A percentile compares a stretch with the other conserved stretches of the same genome.
These are phyloP conservation scores for Boletus rubescentipes DNA, from an alignment of 768 basidiomycete species.

Conservation along the genomic window DNA sequence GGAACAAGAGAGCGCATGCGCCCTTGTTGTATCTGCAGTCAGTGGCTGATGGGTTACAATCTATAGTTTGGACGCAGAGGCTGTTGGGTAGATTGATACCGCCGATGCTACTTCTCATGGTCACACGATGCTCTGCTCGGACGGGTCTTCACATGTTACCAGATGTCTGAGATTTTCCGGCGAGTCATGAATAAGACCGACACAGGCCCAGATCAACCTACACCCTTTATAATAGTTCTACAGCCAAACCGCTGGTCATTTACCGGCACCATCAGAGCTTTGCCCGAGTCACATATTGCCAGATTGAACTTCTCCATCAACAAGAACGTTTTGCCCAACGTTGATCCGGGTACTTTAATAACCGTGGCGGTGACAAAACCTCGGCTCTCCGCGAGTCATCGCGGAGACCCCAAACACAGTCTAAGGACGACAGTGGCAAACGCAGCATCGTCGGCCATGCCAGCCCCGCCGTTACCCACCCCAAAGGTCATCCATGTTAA, in stretches of 20 bases:
- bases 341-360: neutral
- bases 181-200: slow-evolving; percentile 7
- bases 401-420: slow-evolving; percentile 14
- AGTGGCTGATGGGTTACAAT: slow-evolving; percentile 47
- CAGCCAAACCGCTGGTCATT: slow-evolving; percentile 2
- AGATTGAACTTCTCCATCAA: neutral
- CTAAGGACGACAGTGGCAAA: slow-evolving; percentile 5
- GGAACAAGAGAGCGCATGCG: slow-evolving; percentile 83
- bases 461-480: slow-evolving; percentile 68
- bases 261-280: neutral
- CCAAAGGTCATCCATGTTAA: slow-evolving; percentile 92
- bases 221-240: slow-evolving; percentile 4
- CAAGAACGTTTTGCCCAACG: slow-evolving; percentile 15
- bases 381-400: slow-evolving; percentile 4
- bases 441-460: slow-evolving; percentile 32
- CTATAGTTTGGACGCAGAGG: neutral
- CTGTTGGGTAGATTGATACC: slow-evolving; percentile 10
- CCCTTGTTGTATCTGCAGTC: slow-evolving; percentile 89
- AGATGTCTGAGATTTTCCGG: slow-evolving; percentile 2
- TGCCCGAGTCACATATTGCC: neutral
- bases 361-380: slow-evolving; percentile 19
- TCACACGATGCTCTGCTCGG: too few species aligned
- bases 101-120: slow-evolving; percentile 13
- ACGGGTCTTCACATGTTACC: too few species aligned
- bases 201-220: neutral